Evolutionary conservation across 2,329 filamentous ascomycete species (phyloP), one percentile per base, ranked within the genome.

Genomic region (Fusarium sp.): DNA sequence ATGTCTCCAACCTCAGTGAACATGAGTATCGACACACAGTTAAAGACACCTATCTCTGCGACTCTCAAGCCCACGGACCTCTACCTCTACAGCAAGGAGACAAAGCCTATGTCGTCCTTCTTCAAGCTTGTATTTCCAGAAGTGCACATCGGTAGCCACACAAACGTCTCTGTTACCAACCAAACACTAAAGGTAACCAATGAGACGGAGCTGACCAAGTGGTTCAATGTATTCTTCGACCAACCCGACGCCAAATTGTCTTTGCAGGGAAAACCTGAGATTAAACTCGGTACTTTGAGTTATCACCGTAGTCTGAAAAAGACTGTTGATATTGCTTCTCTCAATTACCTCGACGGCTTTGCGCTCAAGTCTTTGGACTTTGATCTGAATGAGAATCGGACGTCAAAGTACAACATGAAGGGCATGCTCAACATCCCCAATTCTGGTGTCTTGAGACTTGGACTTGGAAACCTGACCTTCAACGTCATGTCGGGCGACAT

Each of bases 351-450:
- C 3, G 57, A 71, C 2, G 83, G 84, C 9, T 83, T 84, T 38
- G 77, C 73, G 9, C 71, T 85, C 6, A 64, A 74, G 4, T 80
- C 81, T 42, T 69, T 87, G 9, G 79, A 79, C 3, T 76, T 86
- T 9, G 60, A 83, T 15, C 67, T 83, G 5, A 80, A 83, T 2
- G 73, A 81, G 8, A 77, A 79, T 27, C 73, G 76, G 0, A 79
- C 83, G 0, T 44, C 62, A 18, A 83, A 82, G 14, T 79, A 78
- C 53, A 86, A 86, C 67, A 73, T 86, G 58, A 78, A 77, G 30
- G 85, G 84, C 3, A 76, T 77, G 3, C 75, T 85, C 12, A 83
- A 79, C 45, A 71, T 87, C 18, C 85, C 85, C 4, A 87, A 87
- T 68, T 76, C 78, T 37, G 83, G 84, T 5, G 74, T 80, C 2